Percentiles rank a stretch among this genome's conserved stretches.
Evolutionary conservation across 106 monocot species (phyloP).

Genomic region (Platanthera guangdongensis): DNA sequence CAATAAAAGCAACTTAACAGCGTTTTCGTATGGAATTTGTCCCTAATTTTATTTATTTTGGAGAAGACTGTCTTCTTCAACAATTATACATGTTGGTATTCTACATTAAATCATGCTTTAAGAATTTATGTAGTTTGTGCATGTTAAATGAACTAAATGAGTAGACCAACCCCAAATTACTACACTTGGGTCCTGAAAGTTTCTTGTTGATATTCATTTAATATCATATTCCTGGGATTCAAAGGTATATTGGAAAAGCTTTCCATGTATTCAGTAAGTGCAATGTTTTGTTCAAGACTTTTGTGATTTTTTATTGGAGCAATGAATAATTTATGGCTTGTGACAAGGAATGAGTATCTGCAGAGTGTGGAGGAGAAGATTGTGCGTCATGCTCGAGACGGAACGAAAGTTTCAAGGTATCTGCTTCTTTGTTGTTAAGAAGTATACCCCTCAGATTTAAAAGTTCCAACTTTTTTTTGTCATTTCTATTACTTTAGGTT

Average conservation of each 20-base stretch:
- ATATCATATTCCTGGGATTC: not conserved
- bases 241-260: not conserved
- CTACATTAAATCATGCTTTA: not conserved
- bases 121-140: not conserved
- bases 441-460: not conserved
- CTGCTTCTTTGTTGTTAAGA: slow-evolving; percentile 1
- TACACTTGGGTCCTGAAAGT: not conserved
- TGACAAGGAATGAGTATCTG: slow-evolving; percentile 63
- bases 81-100: not conserved
- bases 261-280: not conserved
- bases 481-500: not conserved
- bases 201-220: not conserved
- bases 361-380: slow-evolving; percentile 99
- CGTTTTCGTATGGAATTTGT: not conserved
- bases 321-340: slow-evolving; percentile 30
- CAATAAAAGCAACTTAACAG: not conserved
- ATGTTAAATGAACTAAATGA: not conserved
- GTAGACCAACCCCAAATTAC: not conserved
- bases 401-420: slow-evolving; percentile 66
- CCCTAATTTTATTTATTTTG: not conserved
- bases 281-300: not conserved
- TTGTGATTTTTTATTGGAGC: not conserved
- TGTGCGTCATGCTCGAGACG: slow-evolving; percentile 60
- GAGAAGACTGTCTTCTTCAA: not conserved
- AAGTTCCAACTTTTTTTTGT: not conserved